Base-by-base conservation (phyloP, 768 basidiomycete genomes). In the Lepiota subincarnata region DNA sequence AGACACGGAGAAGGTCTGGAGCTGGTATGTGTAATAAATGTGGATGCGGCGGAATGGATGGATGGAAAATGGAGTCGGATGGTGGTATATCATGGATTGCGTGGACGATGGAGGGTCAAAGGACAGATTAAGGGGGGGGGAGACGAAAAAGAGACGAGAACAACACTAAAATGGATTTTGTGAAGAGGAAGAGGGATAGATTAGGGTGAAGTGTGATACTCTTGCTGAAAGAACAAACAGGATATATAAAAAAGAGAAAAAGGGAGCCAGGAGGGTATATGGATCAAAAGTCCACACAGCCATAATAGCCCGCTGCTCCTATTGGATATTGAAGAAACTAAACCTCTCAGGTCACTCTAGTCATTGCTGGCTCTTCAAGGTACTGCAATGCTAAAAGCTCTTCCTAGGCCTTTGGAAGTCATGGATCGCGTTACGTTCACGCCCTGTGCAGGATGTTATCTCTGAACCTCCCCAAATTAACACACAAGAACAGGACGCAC, bases 71-170 rank as follows among this genome's bases (percentile, higher is more conserved):
- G 24, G 24, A 24, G 24, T 18, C 16, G 49, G 24, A 24, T 24
- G 49, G 35, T 6, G 37, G 20, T 44, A 31, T 49, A 35, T 13
- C 13, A 43, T 44, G 48, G 40, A 14, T 49, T 24, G 34, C 11
- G 26, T 26, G 7, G 43, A 24, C n/a, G 40, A 40, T 41, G 49
- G 10, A 28, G 19, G 49, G 19, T n/a, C 12, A 57, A 51, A 51
- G 62, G 53, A 22, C 52, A 50, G 53, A 34, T 48, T 57, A 59
- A 50, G 45, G 16, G 16, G 22, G 19, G 31, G 7, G 31, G 31
- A 31, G 31, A 28, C 28, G 34, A 41, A 28, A 18, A 28, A 41
- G 24, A 41, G 39, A 35, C 39, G 31, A 22, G 50, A 42, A 50
- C 19, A 22, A 26, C 24, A 38, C 24, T 39, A 34, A 28, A 20